A percentile compares a stretch with the other conserved stretches of the same genome.
These are phyloP conservation scores for Rosellinia necatrix DNA, from an alignment of 2,329 filamentous ascomycete genomes.

Conservation along the genomic window DNA sequence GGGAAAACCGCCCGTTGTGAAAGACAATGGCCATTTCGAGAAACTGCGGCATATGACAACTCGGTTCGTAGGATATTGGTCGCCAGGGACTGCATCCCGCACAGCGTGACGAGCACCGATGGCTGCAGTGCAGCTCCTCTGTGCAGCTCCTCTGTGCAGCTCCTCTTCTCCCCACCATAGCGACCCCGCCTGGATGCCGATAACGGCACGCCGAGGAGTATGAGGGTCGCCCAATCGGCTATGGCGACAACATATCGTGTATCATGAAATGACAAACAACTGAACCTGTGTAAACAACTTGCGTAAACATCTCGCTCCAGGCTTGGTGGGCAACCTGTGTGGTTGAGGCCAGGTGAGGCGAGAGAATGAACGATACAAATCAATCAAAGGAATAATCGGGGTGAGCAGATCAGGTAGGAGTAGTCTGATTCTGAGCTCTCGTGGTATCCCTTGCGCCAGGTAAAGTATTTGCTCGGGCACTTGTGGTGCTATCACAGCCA, in stretches of 20 bases:
- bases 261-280: neutral
- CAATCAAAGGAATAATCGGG: too few relatives aligned
- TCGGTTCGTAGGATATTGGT: neutral
- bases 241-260: neutral
- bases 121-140: too few relatives aligned
- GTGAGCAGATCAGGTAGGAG: too few relatives aligned
- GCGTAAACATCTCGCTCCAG: neutral
- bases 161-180: conserved; percentile 8
- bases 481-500: too few relatives aligned
- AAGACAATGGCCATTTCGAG: conserved; percentile 57
- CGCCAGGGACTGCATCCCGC: neutral
- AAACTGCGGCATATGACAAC: neutral
- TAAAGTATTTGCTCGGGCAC: too few relatives aligned
- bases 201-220: conserved; percentile 23
- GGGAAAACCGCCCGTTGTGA: conserved; percentile 62
- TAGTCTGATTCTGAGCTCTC: too few relatives aligned
- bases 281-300: neutral
- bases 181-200: conserved; percentile 25
- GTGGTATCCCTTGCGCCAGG: too few relatives aligned
- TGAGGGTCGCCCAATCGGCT: neutral
- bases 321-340: too few relatives aligned
- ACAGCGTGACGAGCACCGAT: neutral
- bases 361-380: too few relatives aligned
- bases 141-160: too few relatives aligned
- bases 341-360: too few relatives aligned